Base-by-base conservation (phyloP, 2,329 filamentous ascomycete species). In the Microdochium bolleyi region DNA sequence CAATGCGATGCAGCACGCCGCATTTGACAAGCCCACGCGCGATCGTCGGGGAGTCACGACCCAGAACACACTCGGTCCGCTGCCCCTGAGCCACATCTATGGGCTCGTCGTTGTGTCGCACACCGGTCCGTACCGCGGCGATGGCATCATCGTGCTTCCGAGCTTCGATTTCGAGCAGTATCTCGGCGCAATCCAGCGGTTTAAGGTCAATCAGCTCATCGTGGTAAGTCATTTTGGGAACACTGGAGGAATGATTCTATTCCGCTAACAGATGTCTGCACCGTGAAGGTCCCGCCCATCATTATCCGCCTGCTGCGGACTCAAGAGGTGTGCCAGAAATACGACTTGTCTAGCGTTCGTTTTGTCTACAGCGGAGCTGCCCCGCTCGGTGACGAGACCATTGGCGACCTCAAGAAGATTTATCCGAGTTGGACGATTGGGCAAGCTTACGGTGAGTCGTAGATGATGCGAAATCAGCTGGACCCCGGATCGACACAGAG, bases 31-130 rank as follows among this genome's bases (percentile, higher is more conserved):
- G 50, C 51, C 64, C 54, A 55, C 61, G 52, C 58, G 71, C 60
- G 50, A 58, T 52, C 55, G 53, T 10, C 56, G 57, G 13, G 61
- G 61, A 19, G 32, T 66, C 51, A 61, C 61, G 52, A 69, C 61
- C 1, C 66, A 71, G 49, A 59, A 75, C 30, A 67, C 68, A 1
- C 72, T 90, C 0, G 87, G 86, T 2, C 73, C 90, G 10, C 72
- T 92, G 3, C 88, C 88, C 0, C 79, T 89, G 60, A 90, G 85
- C 56, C 89, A 94, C 63, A 92, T 91, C 56, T 92, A 91, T 62
- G 82, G 80, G 1, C 70, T 94, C 13, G 80, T 92, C 3, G 82
- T 89, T 5, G 82, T 88, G 52, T 82, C 79, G 30, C 87, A 89
- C 62, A 67, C 75, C 0, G 78, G 77, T 10, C 71, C 80, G 0